Evolutionary conservation across 805 yeast genomes (phyloP).

Genomic region (Candida bentonensis): DNA sequence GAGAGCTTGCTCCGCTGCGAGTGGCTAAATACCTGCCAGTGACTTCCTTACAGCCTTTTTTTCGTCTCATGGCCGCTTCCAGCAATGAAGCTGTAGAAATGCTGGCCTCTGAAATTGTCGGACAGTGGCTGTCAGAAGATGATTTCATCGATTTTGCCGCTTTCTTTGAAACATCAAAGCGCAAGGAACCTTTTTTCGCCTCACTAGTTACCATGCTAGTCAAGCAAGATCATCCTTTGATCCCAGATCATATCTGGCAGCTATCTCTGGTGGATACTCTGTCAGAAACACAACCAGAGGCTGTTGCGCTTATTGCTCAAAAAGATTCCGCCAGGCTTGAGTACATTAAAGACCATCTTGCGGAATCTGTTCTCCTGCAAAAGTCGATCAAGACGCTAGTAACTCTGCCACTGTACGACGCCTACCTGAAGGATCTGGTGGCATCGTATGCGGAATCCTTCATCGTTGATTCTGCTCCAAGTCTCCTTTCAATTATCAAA

Average conservation of each 20-base stretch:
- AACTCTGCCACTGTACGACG: background rate
- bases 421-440: background rate
- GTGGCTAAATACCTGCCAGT: background rate
- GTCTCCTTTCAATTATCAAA: background rate
- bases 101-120: background rate
- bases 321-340: background rate
- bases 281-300: background rate
- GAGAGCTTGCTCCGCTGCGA: background rate
- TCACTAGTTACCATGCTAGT: background rate
- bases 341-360: background rate
- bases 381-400: background rate
- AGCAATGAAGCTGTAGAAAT: background rate
- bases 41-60: background rate
- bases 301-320: background rate
- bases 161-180: background rate
- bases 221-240: background rate
- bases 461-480: background rate
- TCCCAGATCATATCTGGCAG: slow-evolving; percentile 1
- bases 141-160: background rate
- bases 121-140: background rate
- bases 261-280: background rate
- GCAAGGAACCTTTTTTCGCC: background rate
- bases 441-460: background rate
- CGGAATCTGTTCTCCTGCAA: background rate
- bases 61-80: background rate